A percentile compares a stretch with the other conserved stretches of the same genome.
Evolutionary conservation across 768 basidiomycete species (phyloP).

Genomic region (Xerocomellus intermedius): DNA sequence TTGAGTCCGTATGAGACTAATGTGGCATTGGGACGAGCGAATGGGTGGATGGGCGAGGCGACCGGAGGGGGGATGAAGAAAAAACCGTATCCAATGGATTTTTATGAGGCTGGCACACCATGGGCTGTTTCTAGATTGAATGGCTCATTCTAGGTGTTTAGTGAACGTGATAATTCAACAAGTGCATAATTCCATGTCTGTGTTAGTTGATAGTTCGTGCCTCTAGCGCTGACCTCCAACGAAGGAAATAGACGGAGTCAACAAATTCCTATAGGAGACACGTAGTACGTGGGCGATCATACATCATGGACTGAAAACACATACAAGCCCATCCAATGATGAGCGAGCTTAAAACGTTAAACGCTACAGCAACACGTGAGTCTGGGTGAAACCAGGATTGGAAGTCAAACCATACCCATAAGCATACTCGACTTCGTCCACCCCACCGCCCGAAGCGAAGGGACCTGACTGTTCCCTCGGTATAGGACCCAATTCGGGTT

Average conservation of each 20-base stretch:
- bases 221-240: neutral
- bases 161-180: neutral
- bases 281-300: neutral
- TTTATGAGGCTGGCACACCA: conserved; percentile 79
- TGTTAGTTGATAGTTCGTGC: neutral
- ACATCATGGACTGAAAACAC: neutral
- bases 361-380: conserved; percentile 24
- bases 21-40: conserved; percentile 66
- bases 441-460: conserved; percentile 77
- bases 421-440: conserved; percentile 88
- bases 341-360: conserved; percentile 2
- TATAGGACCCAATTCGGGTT: conserved; percentile 69
- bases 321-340: neutral
- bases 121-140: conserved; percentile 70
- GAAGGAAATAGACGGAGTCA: neutral
- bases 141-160: conserved; percentile 40
- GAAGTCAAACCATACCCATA: conserved; percentile 59
- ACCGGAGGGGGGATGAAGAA: conserved; percentile 20
- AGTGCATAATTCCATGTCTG: neutral
- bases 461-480: conserved; percentile 71
- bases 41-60: conserved; percentile 61
- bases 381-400: neutral
- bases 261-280: neutral
- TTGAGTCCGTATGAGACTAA: conserved; percentile 92
- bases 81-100: conserved; percentile 89